Conservation (phyloP, 129 eudicot species). For the Scalesia atractyloides region DNA sequence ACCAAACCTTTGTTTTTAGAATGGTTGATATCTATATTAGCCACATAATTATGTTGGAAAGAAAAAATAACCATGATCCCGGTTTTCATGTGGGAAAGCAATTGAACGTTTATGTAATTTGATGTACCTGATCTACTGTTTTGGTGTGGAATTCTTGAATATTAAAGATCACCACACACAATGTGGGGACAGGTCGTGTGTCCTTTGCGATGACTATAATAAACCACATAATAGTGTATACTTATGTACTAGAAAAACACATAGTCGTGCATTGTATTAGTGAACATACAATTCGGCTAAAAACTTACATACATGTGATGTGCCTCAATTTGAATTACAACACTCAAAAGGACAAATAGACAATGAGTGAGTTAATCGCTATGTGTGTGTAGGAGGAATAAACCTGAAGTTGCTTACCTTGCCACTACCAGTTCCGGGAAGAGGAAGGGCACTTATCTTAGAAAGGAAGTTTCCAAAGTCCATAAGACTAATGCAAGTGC, state of each 20-base stretch:
- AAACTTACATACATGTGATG: too few relatives aligned
- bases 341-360: too few relatives aligned
- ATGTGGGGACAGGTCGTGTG: background rate
- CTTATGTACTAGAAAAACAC: background rate
- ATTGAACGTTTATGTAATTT: background rate
- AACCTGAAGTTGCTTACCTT: too few relatives aligned
- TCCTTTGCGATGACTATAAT: background rate
- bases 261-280: background rate
- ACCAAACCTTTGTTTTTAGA: too few relatives aligned
- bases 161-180: background rate
- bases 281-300: background rate
- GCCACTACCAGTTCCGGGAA: too few relatives aligned
- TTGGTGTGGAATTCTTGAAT: background rate
- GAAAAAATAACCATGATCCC: background rate
- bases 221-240: background rate
- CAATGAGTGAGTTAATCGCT: too few relatives aligned
- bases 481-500: too few relatives aligned
- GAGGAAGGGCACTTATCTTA: too few relatives aligned
- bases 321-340: too few relatives aligned
- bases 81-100: background rate
- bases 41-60: background rate
- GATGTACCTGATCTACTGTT: background rate
- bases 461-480: too few relatives aligned
- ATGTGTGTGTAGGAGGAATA: too few relatives aligned
- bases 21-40: too few relatives aligned